A percentile compares a stretch with the other conserved stretches of the same genome.
Conservation (phyloP, 352 stramenopile genomes). For the Pythium dissotocum region DNA sequence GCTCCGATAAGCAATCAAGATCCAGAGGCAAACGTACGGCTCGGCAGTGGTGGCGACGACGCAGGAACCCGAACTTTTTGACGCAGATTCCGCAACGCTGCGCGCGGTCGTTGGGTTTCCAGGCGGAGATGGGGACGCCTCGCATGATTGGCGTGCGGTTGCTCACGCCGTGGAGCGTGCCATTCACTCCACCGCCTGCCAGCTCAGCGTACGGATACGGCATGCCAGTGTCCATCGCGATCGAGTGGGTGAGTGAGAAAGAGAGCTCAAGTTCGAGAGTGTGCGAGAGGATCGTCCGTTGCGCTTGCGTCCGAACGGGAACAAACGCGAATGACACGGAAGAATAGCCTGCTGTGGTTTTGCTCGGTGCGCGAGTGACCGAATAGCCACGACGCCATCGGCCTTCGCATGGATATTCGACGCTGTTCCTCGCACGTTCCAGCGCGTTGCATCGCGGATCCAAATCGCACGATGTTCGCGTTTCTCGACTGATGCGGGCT, state of each 20-base stretch:
- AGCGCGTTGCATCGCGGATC: not conserved
- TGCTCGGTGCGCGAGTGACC: not conserved
- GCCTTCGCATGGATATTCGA: constrained; percentile 21
- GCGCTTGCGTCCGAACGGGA: constrained; percentile 17
- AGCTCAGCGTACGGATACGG: constrained; percentile 50
- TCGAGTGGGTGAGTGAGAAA: not conserved
- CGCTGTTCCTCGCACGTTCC: constrained; percentile 8
- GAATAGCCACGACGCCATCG: not conserved
- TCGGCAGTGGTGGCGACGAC: constrained; percentile 70
- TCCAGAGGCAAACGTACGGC: constrained; percentile 36
- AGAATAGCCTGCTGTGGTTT: not conserved
- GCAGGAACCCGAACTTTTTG: constrained; percentile 65
- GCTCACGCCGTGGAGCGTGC: constrained; percentile 5
- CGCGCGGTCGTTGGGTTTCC: constrained; percentile 52
- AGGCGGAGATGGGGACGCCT: constrained; percentile 50
- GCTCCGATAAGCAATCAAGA: constrained; percentile 17
- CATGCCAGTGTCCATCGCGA: constrained; percentile 40
- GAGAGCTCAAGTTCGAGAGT: constrained; percentile 3
- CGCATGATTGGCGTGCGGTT: constrained; percentile 34
- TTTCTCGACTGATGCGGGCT: not conserved
- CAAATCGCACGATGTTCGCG: not conserved
- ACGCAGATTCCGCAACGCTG: constrained; percentile 59
- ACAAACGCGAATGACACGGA: constrained; percentile 21
- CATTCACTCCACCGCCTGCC: constrained; percentile 27
- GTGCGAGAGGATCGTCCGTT: not conserved